Evolutionary conservation across 805 yeast genomes (phyloP).

Genomic region (Myxozyma neotropica): DNA sequence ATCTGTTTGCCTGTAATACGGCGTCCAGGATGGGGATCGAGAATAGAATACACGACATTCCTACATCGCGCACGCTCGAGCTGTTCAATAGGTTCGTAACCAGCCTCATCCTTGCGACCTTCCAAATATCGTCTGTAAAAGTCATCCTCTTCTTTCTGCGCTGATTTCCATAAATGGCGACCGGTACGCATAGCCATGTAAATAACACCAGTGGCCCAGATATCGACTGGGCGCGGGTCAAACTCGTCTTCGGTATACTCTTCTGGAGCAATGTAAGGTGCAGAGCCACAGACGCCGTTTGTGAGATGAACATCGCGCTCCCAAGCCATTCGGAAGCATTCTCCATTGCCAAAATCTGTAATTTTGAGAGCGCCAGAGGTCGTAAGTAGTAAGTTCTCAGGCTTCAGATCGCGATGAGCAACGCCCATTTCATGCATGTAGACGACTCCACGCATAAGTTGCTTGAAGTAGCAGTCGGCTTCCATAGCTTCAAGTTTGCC

Average conservation of each 20-base stretch:
- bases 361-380: conserved; percentile 66
- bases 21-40: conserved; percentile 88
- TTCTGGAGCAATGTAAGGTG: conserved; percentile 91
- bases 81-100: conserved; percentile 88
- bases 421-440: conserved; percentile 91
- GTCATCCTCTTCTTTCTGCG: conserved; percentile 73
- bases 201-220: conserved; percentile 86
- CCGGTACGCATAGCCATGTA: conserved; percentile 87
- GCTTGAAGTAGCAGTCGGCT: conserved; percentile 89
- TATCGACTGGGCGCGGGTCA: conserved; percentile 79
- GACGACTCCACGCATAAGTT: conserved; percentile 75
- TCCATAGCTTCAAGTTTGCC: conserved; percentile 62
- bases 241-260: conserved; percentile 63
- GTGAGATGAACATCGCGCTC: conserved; percentile 69
- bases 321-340: conserved; percentile 90
- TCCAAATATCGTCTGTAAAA: conserved; percentile 73
- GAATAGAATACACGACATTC: conserved; percentile 87
- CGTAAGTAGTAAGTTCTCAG: conserved; percentile 78
- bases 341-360: conserved; percentile 89
- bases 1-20: conserved; percentile 87
- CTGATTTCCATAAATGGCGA: conserved; percentile 86
- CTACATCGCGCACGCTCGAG: conserved; percentile 86
- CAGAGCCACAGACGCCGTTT: conserved; percentile 82
- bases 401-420: conserved; percentile 90
- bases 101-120: conserved; percentile 78